phyloP scores from a whole-genome alignment of 2,329 filamentous ascomycete genomes.

The Orbilia blumenaviensis region DNA sequence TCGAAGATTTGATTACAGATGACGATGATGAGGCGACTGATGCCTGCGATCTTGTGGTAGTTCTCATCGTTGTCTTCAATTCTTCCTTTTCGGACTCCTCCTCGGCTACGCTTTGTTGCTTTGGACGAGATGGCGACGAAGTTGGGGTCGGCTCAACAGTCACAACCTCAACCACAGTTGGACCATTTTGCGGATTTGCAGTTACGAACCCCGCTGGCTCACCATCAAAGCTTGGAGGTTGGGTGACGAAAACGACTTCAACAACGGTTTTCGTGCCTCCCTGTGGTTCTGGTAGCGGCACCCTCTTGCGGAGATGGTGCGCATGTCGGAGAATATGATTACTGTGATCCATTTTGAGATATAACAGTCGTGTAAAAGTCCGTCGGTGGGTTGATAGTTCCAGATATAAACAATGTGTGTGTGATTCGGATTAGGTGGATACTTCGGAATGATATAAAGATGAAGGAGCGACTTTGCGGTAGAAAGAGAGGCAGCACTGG shows the following conservation, averaged over 20 bases:
- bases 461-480: conserved; percentile 37
- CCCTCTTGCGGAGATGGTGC: conserved; percentile 44
- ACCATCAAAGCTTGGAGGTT: conserved; percentile 24
- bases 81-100: conserved; percentile 8
- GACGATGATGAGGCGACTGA: conserved; percentile 6
- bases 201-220: conserved; percentile 29
- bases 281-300: conserved; percentile 25
- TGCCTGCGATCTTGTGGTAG: conserved; percentile 15
- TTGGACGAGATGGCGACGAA: conserved; percentile 5
- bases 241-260: conserved; percentile 53
- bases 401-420: conserved; percentile 20
- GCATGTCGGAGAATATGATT: conserved; percentile 45
- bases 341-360: conserved; percentile 46
- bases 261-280: conserved; percentile 51
- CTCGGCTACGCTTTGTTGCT: conserved; percentile 33
- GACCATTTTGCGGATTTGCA: neutral
- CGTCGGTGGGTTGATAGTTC: conserved; percentile 10
- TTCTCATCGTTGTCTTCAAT: conserved; percentile 42
- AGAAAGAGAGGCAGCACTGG: conserved; percentile 50
- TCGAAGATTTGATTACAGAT: neutral
- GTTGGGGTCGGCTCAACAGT: neutral
- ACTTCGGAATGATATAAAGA: conserved; percentile 13
- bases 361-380: conserved; percentile 37
- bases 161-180: neutral
- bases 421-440: conserved; percentile 11